Conservation (phyloP, 2,329 filamentous ascomycete species). For the Pseudocercospora macadamiae region DNA sequence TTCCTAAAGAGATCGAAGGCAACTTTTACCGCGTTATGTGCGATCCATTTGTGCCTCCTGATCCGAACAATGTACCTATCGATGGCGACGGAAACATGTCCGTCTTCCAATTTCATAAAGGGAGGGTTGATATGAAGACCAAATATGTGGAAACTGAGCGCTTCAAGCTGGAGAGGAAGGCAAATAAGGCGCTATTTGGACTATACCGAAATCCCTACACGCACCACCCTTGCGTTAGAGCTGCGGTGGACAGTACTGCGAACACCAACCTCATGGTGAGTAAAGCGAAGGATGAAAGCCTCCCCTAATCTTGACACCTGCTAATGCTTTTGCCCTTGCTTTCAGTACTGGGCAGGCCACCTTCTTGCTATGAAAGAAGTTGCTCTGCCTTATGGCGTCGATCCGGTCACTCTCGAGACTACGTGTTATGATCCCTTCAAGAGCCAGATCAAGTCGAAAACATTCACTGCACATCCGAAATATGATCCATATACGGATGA, state of each 20-base stretch:
- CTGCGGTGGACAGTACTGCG: conserved; percentile 55
- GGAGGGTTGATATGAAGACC: conserved; percentile 48
- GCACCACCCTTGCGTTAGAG: conserved; percentile 40
- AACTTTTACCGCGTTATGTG: conserved; percentile 53
- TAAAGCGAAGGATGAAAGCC: too few species aligned
- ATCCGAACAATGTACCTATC: conserved; percentile 58
- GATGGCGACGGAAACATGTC: conserved; percentile 51
- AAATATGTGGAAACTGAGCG: conserved; percentile 49
- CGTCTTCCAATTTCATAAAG: conserved; percentile 47
- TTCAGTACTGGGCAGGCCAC: conserved; percentile 59
- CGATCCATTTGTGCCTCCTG: conserved; percentile 58
- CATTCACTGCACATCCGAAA: conserved; percentile 52
- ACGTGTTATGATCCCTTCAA: conserved; percentile 45
- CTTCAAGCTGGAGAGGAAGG: conserved; percentile 44
- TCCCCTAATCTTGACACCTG: too few species aligned
- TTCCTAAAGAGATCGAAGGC: conserved; percentile 39
- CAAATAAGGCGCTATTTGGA: conserved; percentile 53
- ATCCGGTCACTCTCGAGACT: conserved; percentile 47
- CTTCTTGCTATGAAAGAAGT: conserved; percentile 58
- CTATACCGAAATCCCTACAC: conserved; percentile 62
- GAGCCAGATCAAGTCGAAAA: conserved; percentile 43
- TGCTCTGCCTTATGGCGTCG: conserved; percentile 44
- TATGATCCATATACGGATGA: conserved; percentile 48
- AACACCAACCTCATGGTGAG: conserved; percentile 67
- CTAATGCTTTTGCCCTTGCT: too few species aligned